Conservation (phyloP, 352 stramenopile species). For the Pythium phragmitis region DNA sequence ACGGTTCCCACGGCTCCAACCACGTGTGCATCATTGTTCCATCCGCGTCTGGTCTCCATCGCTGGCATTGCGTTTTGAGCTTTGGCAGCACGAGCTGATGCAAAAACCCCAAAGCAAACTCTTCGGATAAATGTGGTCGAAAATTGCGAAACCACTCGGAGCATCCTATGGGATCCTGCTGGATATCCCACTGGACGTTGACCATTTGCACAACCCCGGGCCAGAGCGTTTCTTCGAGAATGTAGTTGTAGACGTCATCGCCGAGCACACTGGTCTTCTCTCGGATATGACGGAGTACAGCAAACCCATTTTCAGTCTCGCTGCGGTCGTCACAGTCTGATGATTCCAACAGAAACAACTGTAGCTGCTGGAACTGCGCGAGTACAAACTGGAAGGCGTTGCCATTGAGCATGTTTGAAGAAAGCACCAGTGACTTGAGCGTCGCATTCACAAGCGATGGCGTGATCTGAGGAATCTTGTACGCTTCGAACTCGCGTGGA, state of each 20-base stretch:
- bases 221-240: slow-evolving; percentile 78
- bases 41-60: slow-evolving; percentile 54
- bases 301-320: slow-evolving; percentile 5
- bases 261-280: slow-evolving; percentile 56
- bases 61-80: slow-evolving; percentile 67
- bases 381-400: slow-evolving; percentile 30
- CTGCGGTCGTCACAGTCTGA: slow-evolving; percentile 15
- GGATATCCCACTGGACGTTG: slow-evolving; percentile 62
- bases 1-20: slow-evolving; percentile 65
- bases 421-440: slow-evolving; percentile 47
- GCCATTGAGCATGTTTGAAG: slow-evolving; percentile 41
- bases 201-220: slow-evolving; percentile 63
- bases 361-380: slow-evolving; percentile 54
- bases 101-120: slow-evolving; percentile 57
- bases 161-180: slow-evolving; percentile 35
- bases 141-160: slow-evolving; percentile 49
- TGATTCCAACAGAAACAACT: slow-evolving; percentile 60
- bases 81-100: slow-evolving; percentile 62
- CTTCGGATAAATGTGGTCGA: slow-evolving; percentile 44
- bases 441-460: slow-evolving; percentile 65
- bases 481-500: slow-evolving; percentile 69
- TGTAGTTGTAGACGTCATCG: slow-evolving; percentile 75
- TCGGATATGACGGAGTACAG: slow-evolving; percentile 64
- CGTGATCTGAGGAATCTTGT: slow-evolving; percentile 69
- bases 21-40: slow-evolving; percentile 70